Percentiles rank a stretch among this genome's conserved stretches.
Conservation (phyloP, 495 filamentous ascomycete species). For the Massariosphaeria phaeospora region DNA sequence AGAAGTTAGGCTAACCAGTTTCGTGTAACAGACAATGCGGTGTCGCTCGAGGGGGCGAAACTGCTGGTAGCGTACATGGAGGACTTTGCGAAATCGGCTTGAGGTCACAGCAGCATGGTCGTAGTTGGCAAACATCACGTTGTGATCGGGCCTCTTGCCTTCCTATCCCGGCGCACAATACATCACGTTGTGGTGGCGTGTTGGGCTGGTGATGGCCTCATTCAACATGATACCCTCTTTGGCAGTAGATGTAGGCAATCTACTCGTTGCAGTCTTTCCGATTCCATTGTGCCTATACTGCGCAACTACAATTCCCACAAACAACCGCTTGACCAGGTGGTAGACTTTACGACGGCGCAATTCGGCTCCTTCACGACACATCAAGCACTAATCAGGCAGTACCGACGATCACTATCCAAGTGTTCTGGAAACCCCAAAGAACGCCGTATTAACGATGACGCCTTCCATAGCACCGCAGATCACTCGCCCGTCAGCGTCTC, state of each 20-base stretch:
- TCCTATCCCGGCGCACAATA: not conserved
- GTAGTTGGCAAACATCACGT: not conserved
- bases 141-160: constrained; percentile 6
- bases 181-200: no score
- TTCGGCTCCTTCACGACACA: no score
- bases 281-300: constrained; percentile 10
- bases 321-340: no score
- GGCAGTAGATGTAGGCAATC: constrained; percentile 14
- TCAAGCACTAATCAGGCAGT: no score
- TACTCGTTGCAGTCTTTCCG: not conserved
- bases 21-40: constrained; percentile 40
- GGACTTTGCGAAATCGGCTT: constrained; percentile 36
- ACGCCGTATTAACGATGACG: no score
- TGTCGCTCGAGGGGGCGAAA: constrained; percentile 37
- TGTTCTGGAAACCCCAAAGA: no score
- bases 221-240: constrained; percentile 35
- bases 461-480: no score
- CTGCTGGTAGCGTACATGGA: constrained; percentile 39
- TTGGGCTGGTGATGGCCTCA: constrained; percentile 9
- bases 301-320: no score
- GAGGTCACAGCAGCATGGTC: constrained; percentile 19
- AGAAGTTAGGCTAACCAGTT: constrained; percentile 23
- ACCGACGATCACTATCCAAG: no score
- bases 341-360: no score
- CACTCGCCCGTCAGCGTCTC: no score